Conservation (phyloP, 108 stramenopile species). For the Pseudonitzschia delicatissima region DNA sequence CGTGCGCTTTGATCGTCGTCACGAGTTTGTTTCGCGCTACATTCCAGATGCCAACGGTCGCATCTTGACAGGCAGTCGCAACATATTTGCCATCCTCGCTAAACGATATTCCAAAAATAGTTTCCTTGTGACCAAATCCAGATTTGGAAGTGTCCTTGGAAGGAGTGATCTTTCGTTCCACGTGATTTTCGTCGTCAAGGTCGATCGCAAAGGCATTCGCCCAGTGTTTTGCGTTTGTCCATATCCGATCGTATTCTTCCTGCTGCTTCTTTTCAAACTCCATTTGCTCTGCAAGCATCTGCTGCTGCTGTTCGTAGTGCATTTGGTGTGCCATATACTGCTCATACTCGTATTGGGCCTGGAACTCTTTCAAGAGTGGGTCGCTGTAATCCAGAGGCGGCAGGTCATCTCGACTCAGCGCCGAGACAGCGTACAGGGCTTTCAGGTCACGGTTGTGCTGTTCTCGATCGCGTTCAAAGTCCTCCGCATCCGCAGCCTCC, state of each 20-base stretch:
- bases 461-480: conserved; percentile 1
- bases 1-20: conserved; percentile 51
- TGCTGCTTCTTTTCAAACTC: not conserved
- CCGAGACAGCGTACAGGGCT: conserved; percentile 6
- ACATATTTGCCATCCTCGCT: conserved; percentile 66
- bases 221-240: conserved; percentile 2
- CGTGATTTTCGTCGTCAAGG: not conserved
- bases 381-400: conserved; percentile 13
- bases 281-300: not conserved
- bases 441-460: conserved; percentile 2
- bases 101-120: conserved; percentile 65
- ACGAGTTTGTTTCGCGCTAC: conserved; percentile 44
- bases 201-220: conserved; percentile 20
- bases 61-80: conserved; percentile 82
- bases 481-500: not conserved
- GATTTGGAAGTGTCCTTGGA: conserved; percentile 44
- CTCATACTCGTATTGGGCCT: not conserved
- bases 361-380: not conserved
- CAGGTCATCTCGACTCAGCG: not conserved
- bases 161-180: not conserved
- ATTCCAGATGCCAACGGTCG: conserved; percentile 72
- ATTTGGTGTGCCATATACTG: not conserved
- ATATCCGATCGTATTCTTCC: not conserved
- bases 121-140: conserved; percentile 72
- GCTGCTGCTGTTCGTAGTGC: conserved; percentile 3